Conservation (phyloP, 2,329 filamentous ascomycete species). For the Penicillium sp. region DNA sequence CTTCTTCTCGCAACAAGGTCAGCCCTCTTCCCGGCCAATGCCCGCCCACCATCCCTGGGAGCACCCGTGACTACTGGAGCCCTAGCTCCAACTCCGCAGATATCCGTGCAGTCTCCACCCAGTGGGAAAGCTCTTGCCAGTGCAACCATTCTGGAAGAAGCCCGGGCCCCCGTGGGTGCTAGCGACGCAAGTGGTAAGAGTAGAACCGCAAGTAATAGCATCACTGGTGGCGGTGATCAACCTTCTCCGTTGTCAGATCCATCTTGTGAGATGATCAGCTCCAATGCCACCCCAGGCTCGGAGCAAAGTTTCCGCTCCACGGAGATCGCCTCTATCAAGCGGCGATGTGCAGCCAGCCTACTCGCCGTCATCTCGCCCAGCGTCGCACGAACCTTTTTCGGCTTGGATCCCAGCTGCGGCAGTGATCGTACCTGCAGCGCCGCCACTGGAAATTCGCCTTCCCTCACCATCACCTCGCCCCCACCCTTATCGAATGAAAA, state of each 20-base stretch:
- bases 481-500: slow-evolving; percentile 12
- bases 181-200: slow-evolving; percentile 4
- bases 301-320: slow-evolving; percentile 23
- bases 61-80: slow-evolving; percentile 35
- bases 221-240: slow-evolving; percentile 8
- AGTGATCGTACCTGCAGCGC: slow-evolving; percentile 25
- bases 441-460: slow-evolving; percentile 14
- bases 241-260: slow-evolving; percentile 3
- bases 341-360: slow-evolving; percentile 44
- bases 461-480: slow-evolving; percentile 14
- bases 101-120: slow-evolving; percentile 24
- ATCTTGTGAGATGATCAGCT: not conserved
- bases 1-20: slow-evolving; percentile 63
- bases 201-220: slow-evolving; percentile 9
- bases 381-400: slow-evolving; percentile 47
- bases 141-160: slow-evolving; percentile 12
- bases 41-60: slow-evolving; percentile 56
- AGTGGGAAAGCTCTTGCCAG: not conserved
- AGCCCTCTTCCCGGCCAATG: slow-evolving; percentile 83
- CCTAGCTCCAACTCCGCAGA: slow-evolving; percentile 21
- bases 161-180: slow-evolving; percentile 1
- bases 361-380: slow-evolving; percentile 43
- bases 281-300: slow-evolving; percentile 6
- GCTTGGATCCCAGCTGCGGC: slow-evolving; percentile 21
- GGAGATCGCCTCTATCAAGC: slow-evolving; percentile 43